Percentiles rank a stretch among this genome's conserved stretches.
These are phyloP conservation scores for Nasturtium officinale DNA, from an alignment of 345 rosid species.

Conservation along the genomic window DNA sequence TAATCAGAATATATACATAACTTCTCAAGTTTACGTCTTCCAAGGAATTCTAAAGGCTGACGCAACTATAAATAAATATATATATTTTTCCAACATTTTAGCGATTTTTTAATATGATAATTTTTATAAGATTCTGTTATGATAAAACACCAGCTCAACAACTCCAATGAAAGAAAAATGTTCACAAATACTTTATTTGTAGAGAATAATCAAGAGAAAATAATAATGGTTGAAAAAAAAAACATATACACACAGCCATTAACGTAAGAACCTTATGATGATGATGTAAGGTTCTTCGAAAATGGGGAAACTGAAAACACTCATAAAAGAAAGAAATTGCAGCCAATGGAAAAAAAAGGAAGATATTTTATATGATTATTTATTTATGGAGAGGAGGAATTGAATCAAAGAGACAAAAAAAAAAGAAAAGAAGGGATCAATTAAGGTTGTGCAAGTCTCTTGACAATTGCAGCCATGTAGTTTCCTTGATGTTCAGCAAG, in stretches of 20 bases:
- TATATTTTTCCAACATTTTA: background rate
- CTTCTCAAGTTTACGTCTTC: background rate
- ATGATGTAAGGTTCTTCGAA: slow-evolving; percentile 19
- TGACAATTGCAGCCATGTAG: slow-evolving; percentile 68
- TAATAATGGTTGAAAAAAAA: background rate
- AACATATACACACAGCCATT: slow-evolving; percentile 34
- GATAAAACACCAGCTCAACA: background rate
- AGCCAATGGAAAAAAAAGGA: background rate
- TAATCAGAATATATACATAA: background rate
- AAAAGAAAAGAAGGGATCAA: background rate
- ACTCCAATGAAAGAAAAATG: background rate
- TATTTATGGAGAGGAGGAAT: slow-evolving; percentile 13
- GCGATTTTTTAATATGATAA: background rate
- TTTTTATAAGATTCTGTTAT: background rate
- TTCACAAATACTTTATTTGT: slow-evolving; percentile 8
- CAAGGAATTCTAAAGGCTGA: slow-evolving; percentile 32
- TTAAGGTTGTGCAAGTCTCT: slow-evolving; percentile 55
- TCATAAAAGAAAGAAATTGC: slow-evolving; percentile 16
- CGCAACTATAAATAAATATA: slow-evolving; percentile 12
- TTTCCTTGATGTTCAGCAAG: slow-evolving; percentile 84
- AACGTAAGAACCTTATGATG: slow-evolving; percentile 24
- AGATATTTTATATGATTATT: slow-evolving; percentile 24
- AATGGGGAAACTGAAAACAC: slow-evolving; percentile 34
- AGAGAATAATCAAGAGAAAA: slow-evolving; percentile 3
- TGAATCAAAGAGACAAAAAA: slow-evolving; percentile 9